A percentile compares a stretch with the other conserved stretches of the same genome.
These are phyloP conservation scores for Aspergillus pseudoviridinutans DNA, from an alignment of 2,329 filamentous ascomycete genomes.

Conservation along the genomic window DNA sequence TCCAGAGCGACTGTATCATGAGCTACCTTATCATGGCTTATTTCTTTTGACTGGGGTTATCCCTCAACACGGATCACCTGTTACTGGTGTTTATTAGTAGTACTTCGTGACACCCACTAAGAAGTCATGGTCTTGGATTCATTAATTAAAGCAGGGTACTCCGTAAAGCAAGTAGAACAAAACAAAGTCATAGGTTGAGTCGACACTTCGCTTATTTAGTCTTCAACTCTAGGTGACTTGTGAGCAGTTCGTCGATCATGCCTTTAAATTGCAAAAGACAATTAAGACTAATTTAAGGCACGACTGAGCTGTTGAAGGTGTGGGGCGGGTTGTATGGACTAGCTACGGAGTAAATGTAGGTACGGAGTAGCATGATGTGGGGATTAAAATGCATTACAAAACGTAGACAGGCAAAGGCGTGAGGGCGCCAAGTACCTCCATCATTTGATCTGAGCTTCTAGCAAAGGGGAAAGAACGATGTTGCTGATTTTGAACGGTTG, in stretches of 20 bases:
- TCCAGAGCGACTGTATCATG: neutral
- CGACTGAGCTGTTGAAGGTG: neutral
- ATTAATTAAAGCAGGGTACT: neutral
- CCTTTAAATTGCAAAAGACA: neutral
- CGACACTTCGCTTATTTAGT: neutral
- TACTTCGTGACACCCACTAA: neutral
- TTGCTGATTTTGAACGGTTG: no score
- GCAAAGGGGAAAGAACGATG: no score
- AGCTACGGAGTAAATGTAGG: no score
- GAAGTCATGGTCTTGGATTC: neutral
- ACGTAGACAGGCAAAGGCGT: neutral
- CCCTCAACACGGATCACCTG: no score
- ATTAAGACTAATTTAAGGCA: neutral
- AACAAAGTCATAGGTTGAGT: neutral
- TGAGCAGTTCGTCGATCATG: neutral
- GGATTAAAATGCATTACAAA: neutral
- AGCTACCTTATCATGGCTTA: neutral
- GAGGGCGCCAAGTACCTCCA: neutral
- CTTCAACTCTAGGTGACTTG: neutral
- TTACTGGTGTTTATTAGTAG: neutral
- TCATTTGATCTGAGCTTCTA: neutral
- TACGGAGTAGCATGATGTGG: slow-evolving; percentile 12
- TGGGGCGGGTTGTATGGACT: neutral
- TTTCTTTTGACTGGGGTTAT: no score
- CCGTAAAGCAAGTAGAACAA: neutral